Evolutionary conservation across 2,329 filamentous ascomycete genomes (phyloP).

Genomic region (Cyphellophora attinorum): DNA sequence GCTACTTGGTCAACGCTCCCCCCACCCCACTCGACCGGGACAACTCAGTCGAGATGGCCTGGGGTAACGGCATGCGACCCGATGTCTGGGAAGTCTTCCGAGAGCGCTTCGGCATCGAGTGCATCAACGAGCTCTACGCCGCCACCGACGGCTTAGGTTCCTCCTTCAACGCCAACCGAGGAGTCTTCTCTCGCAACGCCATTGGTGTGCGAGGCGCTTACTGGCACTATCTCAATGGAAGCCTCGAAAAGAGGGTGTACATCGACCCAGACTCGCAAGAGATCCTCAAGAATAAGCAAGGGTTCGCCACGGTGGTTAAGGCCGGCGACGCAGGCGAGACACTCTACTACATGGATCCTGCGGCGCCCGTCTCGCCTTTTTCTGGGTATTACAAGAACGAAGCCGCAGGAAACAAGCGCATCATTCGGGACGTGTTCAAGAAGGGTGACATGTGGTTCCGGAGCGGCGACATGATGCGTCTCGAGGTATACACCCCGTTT

Average conservation of each 20-base stretch:
- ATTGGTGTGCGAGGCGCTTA: slow-evolving; percentile 64
- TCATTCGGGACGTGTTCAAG: slow-evolving; percentile 61
- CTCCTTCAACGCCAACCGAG: slow-evolving; percentile 50
- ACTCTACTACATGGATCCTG: slow-evolving; percentile 50
- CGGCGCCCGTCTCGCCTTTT: slow-evolving; percentile 44
- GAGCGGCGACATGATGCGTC: slow-evolving; percentile 69
- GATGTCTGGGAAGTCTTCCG: slow-evolving; percentile 42
- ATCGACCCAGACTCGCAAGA: slow-evolving; percentile 60
- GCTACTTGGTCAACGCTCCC: slow-evolving; percentile 37
- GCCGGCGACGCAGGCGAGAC: slow-evolving; percentile 66
- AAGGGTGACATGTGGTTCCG: slow-evolving; percentile 80
- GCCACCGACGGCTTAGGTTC: slow-evolving; percentile 62
- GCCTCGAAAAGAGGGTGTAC: slow-evolving; percentile 55
- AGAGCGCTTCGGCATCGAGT: slow-evolving; percentile 28
- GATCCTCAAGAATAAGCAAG: slow-evolving; percentile 56
- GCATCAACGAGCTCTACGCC: slow-evolving; percentile 67
- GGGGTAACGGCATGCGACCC: slow-evolving; percentile 37
- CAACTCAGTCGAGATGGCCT: slow-evolving; percentile 35
- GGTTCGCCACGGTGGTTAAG: slow-evolving; percentile 53
- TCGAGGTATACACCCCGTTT: slow-evolving; percentile 36
- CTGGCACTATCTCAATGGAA: slow-evolving; percentile 40
- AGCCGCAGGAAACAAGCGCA: slow-evolving; percentile 60
- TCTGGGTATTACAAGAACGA: slow-evolving; percentile 75
- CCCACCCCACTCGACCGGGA: slow-evolving; percentile 33
- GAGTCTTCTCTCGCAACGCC: slow-evolving; percentile 53